Percentiles rank a stretch among this genome's conserved stretches.
These are phyloP conservation scores for Fusarium sp. DNA, from an alignment of 2,329 filamentous ascomycete genomes.

Conservation along the genomic window DNA sequence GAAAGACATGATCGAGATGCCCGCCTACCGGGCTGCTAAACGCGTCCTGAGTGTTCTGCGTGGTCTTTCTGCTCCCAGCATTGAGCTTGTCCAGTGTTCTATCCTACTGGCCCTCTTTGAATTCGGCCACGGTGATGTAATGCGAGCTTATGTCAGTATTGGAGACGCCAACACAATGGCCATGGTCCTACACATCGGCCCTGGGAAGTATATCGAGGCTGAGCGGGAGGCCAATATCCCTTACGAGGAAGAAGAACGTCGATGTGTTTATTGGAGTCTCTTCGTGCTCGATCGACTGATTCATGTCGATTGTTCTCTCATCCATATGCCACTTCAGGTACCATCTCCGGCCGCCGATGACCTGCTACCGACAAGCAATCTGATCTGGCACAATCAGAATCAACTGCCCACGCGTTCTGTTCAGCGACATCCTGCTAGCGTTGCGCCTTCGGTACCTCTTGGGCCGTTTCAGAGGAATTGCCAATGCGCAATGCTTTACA, in stretches of 20 bases:
- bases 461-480: slow-evolving; percentile 55
- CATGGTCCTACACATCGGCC: slow-evolving; percentile 53
- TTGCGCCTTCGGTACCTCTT: slow-evolving; percentile 50
- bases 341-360: slow-evolving; percentile 54
- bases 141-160: slow-evolving; percentile 59
- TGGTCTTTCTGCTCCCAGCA: slow-evolving; percentile 52
- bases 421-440: slow-evolving; percentile 48
- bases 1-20: slow-evolving; percentile 57
- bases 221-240: slow-evolving; percentile 48
- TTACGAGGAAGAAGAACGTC: slow-evolving; percentile 56
- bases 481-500: slow-evolving; percentile 54
- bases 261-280: slow-evolving; percentile 60
- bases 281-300: slow-evolving; percentile 59
- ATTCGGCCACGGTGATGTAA: slow-evolving; percentile 59
- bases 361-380: slow-evolving; percentile 53
- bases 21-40: slow-evolving; percentile 57
- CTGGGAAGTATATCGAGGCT: slow-evolving; percentile 54
- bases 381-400: slow-evolving; percentile 51
- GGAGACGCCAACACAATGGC: slow-evolving; percentile 57
- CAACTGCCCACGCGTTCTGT: slow-evolving; percentile 41
- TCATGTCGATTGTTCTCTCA: slow-evolving; percentile 51
- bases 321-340: slow-evolving; percentile 53
- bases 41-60: slow-evolving; percentile 55
- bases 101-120: slow-evolving; percentile 60
- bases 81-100: slow-evolving; percentile 59